phyloP scores from a whole-genome alignment of 106 monocot genomes.

The Dactylorhiza incarnata region DNA sequence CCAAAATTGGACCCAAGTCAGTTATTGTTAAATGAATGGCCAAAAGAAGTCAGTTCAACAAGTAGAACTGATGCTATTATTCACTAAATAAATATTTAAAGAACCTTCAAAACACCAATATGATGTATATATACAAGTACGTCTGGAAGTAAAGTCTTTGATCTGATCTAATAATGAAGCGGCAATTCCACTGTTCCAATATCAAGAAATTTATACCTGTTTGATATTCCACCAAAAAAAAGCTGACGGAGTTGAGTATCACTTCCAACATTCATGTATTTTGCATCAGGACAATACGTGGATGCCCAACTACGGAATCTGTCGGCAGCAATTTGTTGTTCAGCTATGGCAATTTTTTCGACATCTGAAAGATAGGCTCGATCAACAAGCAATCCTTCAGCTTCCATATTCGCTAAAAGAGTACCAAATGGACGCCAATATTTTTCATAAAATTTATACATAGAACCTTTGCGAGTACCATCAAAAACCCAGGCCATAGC shows the following conservation, averaged over 20 bases:
- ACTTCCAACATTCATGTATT: conserved; percentile 95
- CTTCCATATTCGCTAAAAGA: conserved; percentile 84
- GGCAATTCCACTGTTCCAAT: no score
- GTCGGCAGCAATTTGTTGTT: conserved; percentile 61
- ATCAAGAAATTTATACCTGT: conserved; percentile 39
- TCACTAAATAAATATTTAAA: no score
- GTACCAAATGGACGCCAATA: conserved; percentile 93
- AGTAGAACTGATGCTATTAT: no score
- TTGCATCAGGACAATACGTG: conserved; percentile 76
- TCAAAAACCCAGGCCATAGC: conserved; percentile 44
- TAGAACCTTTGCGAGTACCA: conserved; percentile 37
- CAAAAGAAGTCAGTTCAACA: no score
- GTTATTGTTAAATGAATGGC: no score
- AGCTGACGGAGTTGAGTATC: conserved; percentile 89
- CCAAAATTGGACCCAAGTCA: no score
- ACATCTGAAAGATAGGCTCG: conserved; percentile 65
- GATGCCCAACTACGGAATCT: conserved; percentile 87
- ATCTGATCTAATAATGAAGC: no score
- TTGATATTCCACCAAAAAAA: conserved; percentile 82
- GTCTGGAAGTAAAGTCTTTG: no score
- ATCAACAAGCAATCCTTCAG: conserved; percentile 88
- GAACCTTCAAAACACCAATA: no score
- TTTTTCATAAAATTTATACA: conserved; percentile 91
- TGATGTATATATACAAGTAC: no score
- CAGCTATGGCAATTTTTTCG: conserved; percentile 69